Percentiles rank a stretch among this genome's conserved stretches.
Evolutionary conservation across 257 asterid genomes (phyloP).

Genomic region (Knoxia roxburghii): DNA sequence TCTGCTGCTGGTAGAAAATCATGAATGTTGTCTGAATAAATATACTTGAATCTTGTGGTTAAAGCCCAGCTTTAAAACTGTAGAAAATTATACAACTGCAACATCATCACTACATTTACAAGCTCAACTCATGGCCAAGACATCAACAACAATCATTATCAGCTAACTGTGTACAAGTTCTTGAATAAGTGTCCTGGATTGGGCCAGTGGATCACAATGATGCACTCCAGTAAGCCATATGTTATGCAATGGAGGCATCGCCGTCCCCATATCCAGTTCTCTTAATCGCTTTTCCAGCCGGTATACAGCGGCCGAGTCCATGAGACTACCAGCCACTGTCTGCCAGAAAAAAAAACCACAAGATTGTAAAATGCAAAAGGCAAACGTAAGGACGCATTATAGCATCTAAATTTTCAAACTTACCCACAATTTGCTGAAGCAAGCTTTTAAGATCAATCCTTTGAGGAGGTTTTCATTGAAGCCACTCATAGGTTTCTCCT

Average conservation of each 20-base stretch:
- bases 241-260: constrained; percentile 46
- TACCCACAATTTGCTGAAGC: constrained; percentile 48
- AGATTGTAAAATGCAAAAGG: background rate
- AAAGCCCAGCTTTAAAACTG: too few species aligned
- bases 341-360: constrained; percentile 16
- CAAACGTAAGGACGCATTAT: background rate
- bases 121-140: background rate
- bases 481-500: constrained; percentile 26
- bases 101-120: too few species aligned
- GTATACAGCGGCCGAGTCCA: constrained; percentile 36
- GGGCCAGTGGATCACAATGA: constrained; percentile 42
- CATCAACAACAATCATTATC: background rate
- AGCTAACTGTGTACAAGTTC: constrained; percentile 29
- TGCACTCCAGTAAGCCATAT: constrained; percentile 47
- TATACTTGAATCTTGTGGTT: too few species aligned
- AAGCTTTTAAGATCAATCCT: constrained; percentile 38
- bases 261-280: constrained; percentile 33
- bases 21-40: too few species aligned
- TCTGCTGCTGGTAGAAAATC: too few species aligned
- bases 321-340: constrained; percentile 45
- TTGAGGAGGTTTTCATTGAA: constrained; percentile 42
- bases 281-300: constrained; percentile 34
- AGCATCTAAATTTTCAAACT: constrained; percentile 8
- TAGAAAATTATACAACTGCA: too few species aligned
- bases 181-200: constrained; percentile 50